Evolutionary conservation across 208 protist species (phyloP).

Genomic region (Acanthamoeba rhysodes): DNA sequence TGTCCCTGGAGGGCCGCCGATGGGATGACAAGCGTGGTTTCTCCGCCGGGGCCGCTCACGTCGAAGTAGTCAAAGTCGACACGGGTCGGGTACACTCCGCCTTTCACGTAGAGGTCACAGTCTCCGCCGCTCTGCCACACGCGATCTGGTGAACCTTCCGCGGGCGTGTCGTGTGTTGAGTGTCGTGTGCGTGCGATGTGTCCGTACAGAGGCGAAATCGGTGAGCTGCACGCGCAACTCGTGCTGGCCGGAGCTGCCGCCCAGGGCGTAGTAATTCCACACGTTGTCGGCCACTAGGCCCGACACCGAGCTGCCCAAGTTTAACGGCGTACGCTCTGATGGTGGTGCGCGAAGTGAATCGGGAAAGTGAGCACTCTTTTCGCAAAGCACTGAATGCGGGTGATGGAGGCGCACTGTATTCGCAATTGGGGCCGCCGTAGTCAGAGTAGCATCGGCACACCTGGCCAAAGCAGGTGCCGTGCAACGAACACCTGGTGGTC

Average conservation of each 20-base stretch:
- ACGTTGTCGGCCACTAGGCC: not conserved
- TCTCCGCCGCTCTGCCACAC: not conserved
- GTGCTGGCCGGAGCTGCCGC: not conserved
- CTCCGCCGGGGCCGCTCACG: not conserved
- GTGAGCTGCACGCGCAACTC: not conserved
- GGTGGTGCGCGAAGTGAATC: not conserved
- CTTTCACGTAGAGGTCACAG: not conserved
- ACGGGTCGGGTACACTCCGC: not conserved
- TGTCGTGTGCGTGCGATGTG: not conserved
- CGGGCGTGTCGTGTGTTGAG: not conserved
- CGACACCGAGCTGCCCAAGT: not conserved
- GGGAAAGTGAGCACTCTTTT: not conserved
- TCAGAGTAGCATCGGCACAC: not conserved
- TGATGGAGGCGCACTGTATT: not conserved
- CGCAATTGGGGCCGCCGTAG: not conserved
- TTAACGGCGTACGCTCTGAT: not conserved
- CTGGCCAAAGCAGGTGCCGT: not conserved
- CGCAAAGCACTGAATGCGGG: not conserved
- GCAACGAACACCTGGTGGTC: not conserved
- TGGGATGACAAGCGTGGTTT: not conserved
- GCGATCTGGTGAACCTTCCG: not conserved
- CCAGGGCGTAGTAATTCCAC: slow-evolving; percentile 25
- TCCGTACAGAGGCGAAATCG: not conserved
- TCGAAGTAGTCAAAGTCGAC: not conserved
- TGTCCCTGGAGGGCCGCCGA: not conserved